These are phyloP conservation scores for Chenopodium album DNA, from an alignment of 148 eudicot genomes.

Conservation along the genomic window DNA sequence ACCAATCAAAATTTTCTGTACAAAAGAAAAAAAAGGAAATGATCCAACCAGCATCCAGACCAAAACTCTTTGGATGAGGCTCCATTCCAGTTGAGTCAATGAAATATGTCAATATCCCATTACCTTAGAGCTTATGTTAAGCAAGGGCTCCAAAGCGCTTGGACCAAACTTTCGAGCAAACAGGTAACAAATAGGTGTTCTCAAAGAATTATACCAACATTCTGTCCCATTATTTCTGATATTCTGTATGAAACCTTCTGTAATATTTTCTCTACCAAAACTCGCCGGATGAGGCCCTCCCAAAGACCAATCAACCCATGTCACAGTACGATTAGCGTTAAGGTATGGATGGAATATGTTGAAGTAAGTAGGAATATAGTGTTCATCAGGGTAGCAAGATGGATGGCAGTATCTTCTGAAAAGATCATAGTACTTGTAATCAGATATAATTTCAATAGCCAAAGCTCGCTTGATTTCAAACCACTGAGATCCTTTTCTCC, in stretches of 20 bases:
- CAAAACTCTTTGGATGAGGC: constrained; percentile 3
- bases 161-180: constrained; percentile 84
- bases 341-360: constrained; percentile 46
- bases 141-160: constrained; percentile 61
- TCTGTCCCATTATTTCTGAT: constrained; percentile 67
- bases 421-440: constrained; percentile 56
- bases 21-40: neutral
- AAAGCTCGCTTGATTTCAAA: constrained; percentile 58
- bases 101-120: constrained; percentile 48
- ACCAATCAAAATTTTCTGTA: constrained; percentile 19
- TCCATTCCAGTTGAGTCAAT: neutral
- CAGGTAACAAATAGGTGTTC: constrained; percentile 49
- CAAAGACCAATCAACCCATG: constrained; percentile 74
- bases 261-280: constrained; percentile 52
- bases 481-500: constrained; percentile 92
- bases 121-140: constrained; percentile 43
- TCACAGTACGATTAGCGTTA: constrained; percentile 63
- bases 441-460: constrained; percentile 58
- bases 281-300: constrained; percentile 75
- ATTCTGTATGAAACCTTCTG: constrained; percentile 50
- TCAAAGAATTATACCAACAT: constrained; percentile 51
- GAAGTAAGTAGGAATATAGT: constrained; percentile 65
- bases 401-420: constrained; percentile 68
- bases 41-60: constrained; percentile 3
- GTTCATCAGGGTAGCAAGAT: constrained; percentile 84